A percentile compares a stretch with the other conserved stretches of the same genome.
Conservation (phyloP, 1,284 basidiomycete species). For the Wallemia hederae region DNA sequence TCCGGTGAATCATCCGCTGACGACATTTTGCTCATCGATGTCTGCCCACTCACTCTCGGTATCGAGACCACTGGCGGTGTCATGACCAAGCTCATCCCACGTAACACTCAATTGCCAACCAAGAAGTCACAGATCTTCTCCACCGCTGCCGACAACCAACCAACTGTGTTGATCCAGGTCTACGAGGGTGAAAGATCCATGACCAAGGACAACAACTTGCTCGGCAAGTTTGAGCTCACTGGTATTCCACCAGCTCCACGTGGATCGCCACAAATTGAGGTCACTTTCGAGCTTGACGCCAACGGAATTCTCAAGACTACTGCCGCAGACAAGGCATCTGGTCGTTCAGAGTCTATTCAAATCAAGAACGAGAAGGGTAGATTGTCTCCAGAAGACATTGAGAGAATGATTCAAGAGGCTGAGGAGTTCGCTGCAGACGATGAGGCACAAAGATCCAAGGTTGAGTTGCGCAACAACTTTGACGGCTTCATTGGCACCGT, state of each 20-base stretch:
- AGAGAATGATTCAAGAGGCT: slow-evolving; percentile 73
- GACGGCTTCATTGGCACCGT: slow-evolving; percentile 1
- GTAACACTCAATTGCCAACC: slow-evolving; percentile 93
- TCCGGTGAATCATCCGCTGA: slow-evolving; percentile 47
- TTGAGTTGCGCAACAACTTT: slow-evolving; percentile 1
- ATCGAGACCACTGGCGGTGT: slow-evolving; percentile 97
- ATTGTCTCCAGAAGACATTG: slow-evolving; percentile 57
- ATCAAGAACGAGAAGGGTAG: slow-evolving; percentile 57
- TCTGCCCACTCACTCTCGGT: slow-evolving; percentile 77
- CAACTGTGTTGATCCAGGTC: slow-evolving; percentile 58
- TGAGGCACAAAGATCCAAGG: background rate
- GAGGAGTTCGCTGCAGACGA: slow-evolving; percentile 28
- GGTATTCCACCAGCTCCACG: slow-evolving; percentile 80
- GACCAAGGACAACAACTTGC: slow-evolving; percentile 92
- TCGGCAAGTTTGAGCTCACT: slow-evolving; percentile 85
- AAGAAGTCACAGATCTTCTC: slow-evolving; percentile 97
- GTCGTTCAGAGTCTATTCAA: slow-evolving; percentile 62
- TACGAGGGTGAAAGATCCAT: slow-evolving; percentile 81
- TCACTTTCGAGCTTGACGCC: slow-evolving; percentile 76
- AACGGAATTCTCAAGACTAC: slow-evolving; percentile 74
- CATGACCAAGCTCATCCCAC: slow-evolving; percentile 83
- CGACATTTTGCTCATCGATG: slow-evolving; percentile 80
- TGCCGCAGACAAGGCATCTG: slow-evolving; percentile 72
- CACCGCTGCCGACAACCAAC: slow-evolving; percentile 81
- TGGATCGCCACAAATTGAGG: slow-evolving; percentile 82